Base-by-base conservation (phyloP, 352 stramenopile species). In the Globisporangium acanthophoron region DNA sequence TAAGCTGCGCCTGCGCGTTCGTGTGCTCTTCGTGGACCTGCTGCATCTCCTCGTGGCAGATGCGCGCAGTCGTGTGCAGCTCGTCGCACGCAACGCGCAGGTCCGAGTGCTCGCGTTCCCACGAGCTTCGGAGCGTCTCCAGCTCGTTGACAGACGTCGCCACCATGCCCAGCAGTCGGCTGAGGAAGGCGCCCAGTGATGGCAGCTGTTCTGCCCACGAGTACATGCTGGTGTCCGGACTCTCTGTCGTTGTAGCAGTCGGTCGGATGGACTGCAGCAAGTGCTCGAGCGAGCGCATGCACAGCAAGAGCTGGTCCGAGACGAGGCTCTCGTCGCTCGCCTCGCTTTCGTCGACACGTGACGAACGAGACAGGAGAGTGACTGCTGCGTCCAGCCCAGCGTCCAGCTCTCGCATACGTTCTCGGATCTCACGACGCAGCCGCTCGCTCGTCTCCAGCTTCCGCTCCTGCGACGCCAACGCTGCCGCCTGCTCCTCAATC, bases 31-130 rank as follows among this genome's bases (percentile, higher is more conserved):
- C 47, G 27, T 83, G 71, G 33, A 71, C 56, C 41, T 73, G 72
- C 4, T 67, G 52, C 64, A 83, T 74, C 45, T 77, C 73, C 2
- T 64, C 12, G 39, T 71, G 64, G 20, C 73, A 85, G 35, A 74
- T 39, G 18, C 29, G 44, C 29, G 62, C 61, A 0, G 76, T 72
- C 3, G 60, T 54, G 29, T 85, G 59, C 21, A 87, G 50, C n/a
- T 58, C 55, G 13, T 64, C 31, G 43, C 64, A 70, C 1, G 76
- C 62, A 3, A 58, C 58, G 0, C 70, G 29, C 15, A 84, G 43
- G 39, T 81, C 71, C 6, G 47, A 39, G 5, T 69, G 69, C 29
- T 86, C 73, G 1, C 66, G 60, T n/a, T 51, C 18, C 73, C 76
- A 86, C 1, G 76, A 83, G 8, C 50, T 57, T n/a, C 65, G 37